These are phyloP conservation scores for Xerocomus spinulosus DNA, from an alignment of 768 basidiomycete species.

Conservation along the genomic window DNA sequence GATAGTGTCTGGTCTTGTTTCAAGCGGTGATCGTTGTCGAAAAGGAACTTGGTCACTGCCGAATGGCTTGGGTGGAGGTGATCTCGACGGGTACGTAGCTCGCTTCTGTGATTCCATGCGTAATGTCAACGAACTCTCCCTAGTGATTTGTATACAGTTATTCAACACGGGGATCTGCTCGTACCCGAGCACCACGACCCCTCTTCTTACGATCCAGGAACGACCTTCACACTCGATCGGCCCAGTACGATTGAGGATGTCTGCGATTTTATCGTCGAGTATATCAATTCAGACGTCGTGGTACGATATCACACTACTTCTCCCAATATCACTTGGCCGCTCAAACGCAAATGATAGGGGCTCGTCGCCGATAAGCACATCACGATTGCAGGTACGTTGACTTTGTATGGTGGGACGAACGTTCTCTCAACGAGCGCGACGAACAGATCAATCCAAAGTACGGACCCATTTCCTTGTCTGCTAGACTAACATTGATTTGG, in stretches of 20 bases:
- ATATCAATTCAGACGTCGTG: conserved; percentile 78
- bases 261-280: conserved; percentile 77
- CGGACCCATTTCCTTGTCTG: not conserved
- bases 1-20: not conserved
- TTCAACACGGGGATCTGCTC: conserved; percentile 50
- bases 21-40: not conserved
- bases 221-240: conserved; percentile 36
- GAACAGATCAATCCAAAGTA: conserved; percentile 68
- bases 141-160: conserved; percentile 66
- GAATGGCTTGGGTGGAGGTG: conserved; percentile 69
- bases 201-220: conserved; percentile 44
- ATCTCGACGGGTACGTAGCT: conserved; percentile 67
- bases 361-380: conserved; percentile 65
- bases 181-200: conserved; percentile 48
- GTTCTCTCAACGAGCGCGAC: not conserved
- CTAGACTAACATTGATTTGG: conserved; percentile 4
- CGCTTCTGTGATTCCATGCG: not conserved
- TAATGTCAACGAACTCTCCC: not conserved
- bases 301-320: conserved; percentile 34
- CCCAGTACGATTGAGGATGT: conserved; percentile 64
- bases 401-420: not conserved
- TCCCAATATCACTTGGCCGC: not conserved
- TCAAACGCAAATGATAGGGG: conserved; percentile 42
- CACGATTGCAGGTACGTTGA: conserved; percentile 57
- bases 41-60: conserved; percentile 63